These are phyloP conservation scores for Bruguiera parviflora DNA, from an alignment of 345 rosid genomes.

Conservation along the genomic window DNA sequence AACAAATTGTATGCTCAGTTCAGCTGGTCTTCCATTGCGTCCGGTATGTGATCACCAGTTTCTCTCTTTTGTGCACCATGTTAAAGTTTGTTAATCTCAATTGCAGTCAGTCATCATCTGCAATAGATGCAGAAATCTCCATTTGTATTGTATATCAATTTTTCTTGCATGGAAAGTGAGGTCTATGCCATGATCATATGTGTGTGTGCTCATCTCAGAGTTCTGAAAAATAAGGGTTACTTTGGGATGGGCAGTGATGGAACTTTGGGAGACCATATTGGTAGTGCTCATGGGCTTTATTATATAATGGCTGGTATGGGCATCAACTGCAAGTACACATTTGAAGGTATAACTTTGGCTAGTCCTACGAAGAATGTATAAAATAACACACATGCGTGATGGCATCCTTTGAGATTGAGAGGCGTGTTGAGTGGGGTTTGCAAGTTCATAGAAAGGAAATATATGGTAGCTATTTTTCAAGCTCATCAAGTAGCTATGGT, in stretches of 20 bases:
- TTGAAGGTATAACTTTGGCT: neutral
- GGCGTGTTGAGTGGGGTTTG: too few species aligned
- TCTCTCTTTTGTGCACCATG: neutral
- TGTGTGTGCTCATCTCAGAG: neutral
- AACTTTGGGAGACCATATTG: neutral
- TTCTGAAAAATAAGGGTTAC: neutral
- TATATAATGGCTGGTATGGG: neutral
- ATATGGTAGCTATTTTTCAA: too few species aligned
- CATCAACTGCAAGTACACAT: neutral
- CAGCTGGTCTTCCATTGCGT: slow-evolving; percentile 30
- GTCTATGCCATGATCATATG: neutral
- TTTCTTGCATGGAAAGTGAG: too few species aligned
- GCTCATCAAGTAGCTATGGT: too few species aligned
- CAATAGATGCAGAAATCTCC: neutral
- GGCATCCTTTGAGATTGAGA: too few species aligned
- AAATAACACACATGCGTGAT: too few species aligned
- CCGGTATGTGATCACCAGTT: slow-evolving; percentile 20
- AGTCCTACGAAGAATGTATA: too few species aligned
- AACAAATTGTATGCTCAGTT: slow-evolving; percentile 24
- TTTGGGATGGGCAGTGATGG: neutral
- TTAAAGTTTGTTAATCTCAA: neutral
- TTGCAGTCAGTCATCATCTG: neutral
- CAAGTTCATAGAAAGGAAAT: too few species aligned
- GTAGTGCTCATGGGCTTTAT: neutral
- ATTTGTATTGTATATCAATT: neutral